Evolutionary conservation across 2,329 filamentous ascomycete species (phyloP).

Genomic region (Aspergillus neoniger): DNA sequence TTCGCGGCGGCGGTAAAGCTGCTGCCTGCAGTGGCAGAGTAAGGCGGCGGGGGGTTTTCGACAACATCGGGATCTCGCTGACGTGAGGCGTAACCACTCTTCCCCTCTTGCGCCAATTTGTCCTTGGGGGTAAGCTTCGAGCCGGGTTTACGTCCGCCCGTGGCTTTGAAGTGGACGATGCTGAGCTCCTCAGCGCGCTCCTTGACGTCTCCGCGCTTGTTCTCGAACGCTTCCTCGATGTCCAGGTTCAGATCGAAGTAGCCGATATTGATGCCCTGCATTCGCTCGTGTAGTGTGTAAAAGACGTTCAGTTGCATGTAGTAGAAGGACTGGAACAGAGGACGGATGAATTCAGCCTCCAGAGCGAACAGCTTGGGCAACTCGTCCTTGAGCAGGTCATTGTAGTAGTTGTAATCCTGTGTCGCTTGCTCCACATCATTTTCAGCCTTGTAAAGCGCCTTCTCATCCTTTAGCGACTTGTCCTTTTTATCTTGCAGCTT

Average conservation of each 20-base stretch:
- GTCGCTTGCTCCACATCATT: slow-evolving; percentile 87
- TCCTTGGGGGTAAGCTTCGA: slow-evolving; percentile 39
- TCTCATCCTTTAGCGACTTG: slow-evolving; percentile 93
- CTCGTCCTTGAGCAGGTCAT: slow-evolving; percentile 94
- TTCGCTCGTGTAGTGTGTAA: slow-evolving; percentile 95
- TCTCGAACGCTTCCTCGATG: slow-evolving; percentile 85
- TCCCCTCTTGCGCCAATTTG: slow-evolving; percentile 40
- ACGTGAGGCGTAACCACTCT: slow-evolving; percentile 33
- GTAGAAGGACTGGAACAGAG: slow-evolving; percentile 98
- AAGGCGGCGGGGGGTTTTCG: slow-evolving; percentile 70
- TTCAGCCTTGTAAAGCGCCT: slow-evolving; percentile 94
- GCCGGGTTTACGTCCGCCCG: slow-evolving; percentile 58
- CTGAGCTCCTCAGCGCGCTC: slow-evolving; percentile 81
- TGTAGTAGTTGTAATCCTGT: slow-evolving; percentile 97
- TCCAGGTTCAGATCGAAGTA: slow-evolving; percentile 94
- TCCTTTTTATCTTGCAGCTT: slow-evolving; percentile 98
- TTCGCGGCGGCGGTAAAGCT: slow-evolving; percentile 61
- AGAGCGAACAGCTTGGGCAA: slow-evolving; percentile 86
- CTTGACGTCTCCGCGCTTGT: slow-evolving; percentile 85
- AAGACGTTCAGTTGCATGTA: slow-evolving; percentile 99
- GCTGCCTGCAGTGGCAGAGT: slow-evolving; percentile 54
- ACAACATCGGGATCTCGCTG: slow-evolving; percentile 47
- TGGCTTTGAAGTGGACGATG: slow-evolving; percentile 90
- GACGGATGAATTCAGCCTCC: slow-evolving; percentile 92
- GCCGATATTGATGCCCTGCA: slow-evolving; percentile 95